These are phyloP conservation scores for Fusarium graminum DNA, from an alignment of 2,329 filamentous ascomycete genomes.

Conservation along the genomic window DNA sequence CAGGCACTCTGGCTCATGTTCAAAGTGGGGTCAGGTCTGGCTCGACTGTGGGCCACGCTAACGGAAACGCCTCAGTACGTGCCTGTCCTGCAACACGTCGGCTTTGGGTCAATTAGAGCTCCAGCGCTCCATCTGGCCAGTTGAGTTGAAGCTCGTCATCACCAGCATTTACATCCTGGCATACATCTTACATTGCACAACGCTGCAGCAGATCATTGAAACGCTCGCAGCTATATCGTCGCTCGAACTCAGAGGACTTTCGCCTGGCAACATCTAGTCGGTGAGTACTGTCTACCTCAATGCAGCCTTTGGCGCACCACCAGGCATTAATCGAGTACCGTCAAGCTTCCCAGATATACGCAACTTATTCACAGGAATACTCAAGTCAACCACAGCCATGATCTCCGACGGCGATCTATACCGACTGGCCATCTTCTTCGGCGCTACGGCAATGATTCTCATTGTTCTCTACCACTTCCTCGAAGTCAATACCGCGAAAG, in stretches of 20 bases:
- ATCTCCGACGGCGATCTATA: constrained; percentile 95
- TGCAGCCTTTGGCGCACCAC: neutral
- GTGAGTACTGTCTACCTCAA: constrained; percentile 6
- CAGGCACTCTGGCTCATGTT: neutral
- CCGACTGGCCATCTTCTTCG: constrained; percentile 91
- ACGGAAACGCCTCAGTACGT: constrained; percentile 40
- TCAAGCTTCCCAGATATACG: constrained; percentile 20
- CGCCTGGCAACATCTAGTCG: neutral
- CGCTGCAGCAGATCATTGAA: neutral
- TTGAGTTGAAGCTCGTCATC: constrained; percentile 45
- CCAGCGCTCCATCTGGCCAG: constrained; percentile 52
- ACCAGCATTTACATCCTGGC: constrained; percentile 33
- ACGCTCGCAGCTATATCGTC: neutral
- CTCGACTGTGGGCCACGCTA: constrained; percentile 28
- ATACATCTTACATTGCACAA: neutral
- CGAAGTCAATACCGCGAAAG: constrained; percentile 79
- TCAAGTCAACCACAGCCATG: constrained; percentile 70
- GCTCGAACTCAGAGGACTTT: neutral
- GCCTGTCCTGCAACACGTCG: constrained; percentile 23
- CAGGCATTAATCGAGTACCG: constrained; percentile 28
- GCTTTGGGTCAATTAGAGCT: constrained; percentile 39
- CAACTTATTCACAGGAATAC: constrained; percentile 10
- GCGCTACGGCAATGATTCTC: constrained; percentile 88
- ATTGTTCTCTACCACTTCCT: constrained; percentile 97
- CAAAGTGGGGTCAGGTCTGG: constrained; percentile 23